A percentile compares a stretch with the other conserved stretches of the same genome.
These are phyloP conservation scores for Camellia japonica DNA, from an alignment of 148 eudicot species.

Conservation along the genomic window DNA sequence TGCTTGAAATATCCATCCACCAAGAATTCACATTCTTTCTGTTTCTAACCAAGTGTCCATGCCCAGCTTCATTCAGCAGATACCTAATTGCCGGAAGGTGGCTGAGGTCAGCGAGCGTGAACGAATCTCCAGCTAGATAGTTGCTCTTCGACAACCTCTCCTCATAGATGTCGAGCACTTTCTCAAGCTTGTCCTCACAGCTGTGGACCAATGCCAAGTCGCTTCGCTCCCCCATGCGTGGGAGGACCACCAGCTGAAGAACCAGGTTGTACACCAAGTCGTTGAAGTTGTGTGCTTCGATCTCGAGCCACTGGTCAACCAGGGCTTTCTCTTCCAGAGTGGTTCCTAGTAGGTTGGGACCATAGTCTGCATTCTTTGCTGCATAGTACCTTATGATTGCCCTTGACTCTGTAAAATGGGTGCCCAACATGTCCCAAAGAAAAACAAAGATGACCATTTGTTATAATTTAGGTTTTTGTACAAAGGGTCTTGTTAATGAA, in stretches of 20 bases:
- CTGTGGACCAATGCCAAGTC: slow-evolving; percentile 38
- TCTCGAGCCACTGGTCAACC: slow-evolving; percentile 75
- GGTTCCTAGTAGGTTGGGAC: slow-evolving; percentile 43
- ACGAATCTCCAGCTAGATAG: slow-evolving; percentile 54
- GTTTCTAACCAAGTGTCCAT: slow-evolving; percentile 39
- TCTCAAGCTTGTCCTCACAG: slow-evolving; percentile 45
- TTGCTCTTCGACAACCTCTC: slow-evolving; percentile 44
- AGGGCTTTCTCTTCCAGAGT: slow-evolving; percentile 60
- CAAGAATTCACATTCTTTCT: slow-evolving; percentile 49
- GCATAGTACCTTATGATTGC: slow-evolving; percentile 75
- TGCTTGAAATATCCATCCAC: slow-evolving; percentile 63
- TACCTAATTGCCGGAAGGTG: slow-evolving; percentile 59
- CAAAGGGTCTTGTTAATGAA: too few species aligned
- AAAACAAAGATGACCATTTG: too few species aligned
- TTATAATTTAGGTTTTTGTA: too few species aligned
- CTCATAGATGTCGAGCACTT: slow-evolving; percentile 63
- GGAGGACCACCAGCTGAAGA: slow-evolving; percentile 52
- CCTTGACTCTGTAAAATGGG: slow-evolving; percentile 48
- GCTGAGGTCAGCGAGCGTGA: slow-evolving; percentile 58
- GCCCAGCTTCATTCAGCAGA: slow-evolving; percentile 42
- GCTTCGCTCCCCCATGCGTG: slow-evolving; percentile 41
- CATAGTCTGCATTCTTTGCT: slow-evolving; percentile 35
- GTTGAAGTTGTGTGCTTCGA: slow-evolving; percentile 69
- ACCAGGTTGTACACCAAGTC: slow-evolving; percentile 47
- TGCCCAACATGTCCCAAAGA: too few species aligned